Evolutionary conservation across 192 early-diverging fungal genomes (phyloP).

Genomic region (Coemansia sp.): DNA sequence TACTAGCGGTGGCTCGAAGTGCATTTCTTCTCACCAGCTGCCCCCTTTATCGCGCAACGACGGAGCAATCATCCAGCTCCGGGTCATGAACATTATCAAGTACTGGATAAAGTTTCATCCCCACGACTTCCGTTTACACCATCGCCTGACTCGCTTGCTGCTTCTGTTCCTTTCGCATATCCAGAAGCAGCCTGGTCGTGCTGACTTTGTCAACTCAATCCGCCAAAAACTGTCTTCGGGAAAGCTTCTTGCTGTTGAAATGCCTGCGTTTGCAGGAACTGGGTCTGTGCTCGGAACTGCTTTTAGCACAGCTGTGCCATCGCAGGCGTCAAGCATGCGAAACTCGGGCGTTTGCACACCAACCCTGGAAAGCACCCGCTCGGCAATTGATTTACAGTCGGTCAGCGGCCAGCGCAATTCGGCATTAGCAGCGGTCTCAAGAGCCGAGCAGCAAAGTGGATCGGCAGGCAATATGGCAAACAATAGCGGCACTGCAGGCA

Average conservation of each 20-base stretch:
- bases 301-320: conserved; percentile 19
- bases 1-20: neutral
- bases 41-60: conserved; percentile 44
- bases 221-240: conserved; percentile 50
- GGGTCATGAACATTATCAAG: conserved; percentile 86
- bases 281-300: neutral
- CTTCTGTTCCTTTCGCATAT: conserved; percentile 55
- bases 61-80: conserved; percentile 64
- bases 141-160: conserved; percentile 50
- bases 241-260: conserved; percentile 42
- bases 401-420: neutral
- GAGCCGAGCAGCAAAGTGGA: neutral
- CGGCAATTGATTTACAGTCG: conserved; percentile 38
- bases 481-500: neutral
- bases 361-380: conserved; percentile 27
- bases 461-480: neutral
- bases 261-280: conserved; percentile 30
- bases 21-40: neutral
- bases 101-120: conserved; percentile 86
- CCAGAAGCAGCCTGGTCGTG: conserved; percentile 53
- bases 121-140: conserved; percentile 56
- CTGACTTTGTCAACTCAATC: conserved; percentile 54
- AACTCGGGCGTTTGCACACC: conserved; percentile 29
- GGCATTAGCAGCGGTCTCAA: neutral
- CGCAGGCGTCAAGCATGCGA: conserved; percentile 39